Conservation (phyloP, 1,139 yeast species). For the Geotrichum aggregatum region DNA sequence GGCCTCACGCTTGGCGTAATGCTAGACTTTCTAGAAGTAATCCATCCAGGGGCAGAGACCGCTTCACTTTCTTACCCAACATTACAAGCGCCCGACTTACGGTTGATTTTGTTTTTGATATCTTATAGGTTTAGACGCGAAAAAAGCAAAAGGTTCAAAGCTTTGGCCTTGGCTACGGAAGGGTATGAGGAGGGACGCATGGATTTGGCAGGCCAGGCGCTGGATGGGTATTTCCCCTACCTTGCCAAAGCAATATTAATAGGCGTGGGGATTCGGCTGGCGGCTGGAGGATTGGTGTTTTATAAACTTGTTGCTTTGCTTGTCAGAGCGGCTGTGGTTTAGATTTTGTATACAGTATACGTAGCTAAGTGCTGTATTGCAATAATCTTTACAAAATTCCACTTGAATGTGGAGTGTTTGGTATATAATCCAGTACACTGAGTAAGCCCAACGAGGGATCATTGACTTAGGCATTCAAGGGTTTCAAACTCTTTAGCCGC, state of each 20-base stretch:
- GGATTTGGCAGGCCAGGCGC: constrained; percentile 20
- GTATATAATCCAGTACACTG: neutral
- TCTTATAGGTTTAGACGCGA: constrained; percentile 14
- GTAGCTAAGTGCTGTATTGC: neutral
- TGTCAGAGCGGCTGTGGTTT: too few relatives aligned
- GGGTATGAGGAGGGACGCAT: constrained; percentile 19
- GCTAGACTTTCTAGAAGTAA: constrained; percentile 35
- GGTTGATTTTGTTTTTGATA: constrained; percentile 19
- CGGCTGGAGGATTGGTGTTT: neutral
- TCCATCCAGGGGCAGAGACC: constrained; percentile 27
- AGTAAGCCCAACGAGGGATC: neutral
- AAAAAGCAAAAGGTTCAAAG: constrained; percentile 4
- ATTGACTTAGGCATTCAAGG: constrained; percentile 20
- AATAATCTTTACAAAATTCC: neutral
- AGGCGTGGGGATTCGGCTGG: constrained; percentile 13
- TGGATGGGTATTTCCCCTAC: constrained; percentile 19
- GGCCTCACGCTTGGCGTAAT: constrained; percentile 40
- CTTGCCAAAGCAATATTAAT: constrained; percentile 16
- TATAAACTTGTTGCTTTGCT: constrained; percentile 1
- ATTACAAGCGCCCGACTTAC: constrained; percentile 26
- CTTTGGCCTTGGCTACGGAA: neutral
- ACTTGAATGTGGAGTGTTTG: too few relatives aligned
- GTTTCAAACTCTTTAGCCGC: constrained; percentile 35
- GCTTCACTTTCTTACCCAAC: constrained; percentile 24
- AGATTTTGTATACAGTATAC: neutral